A percentile compares a stretch with the other conserved stretches of the same genome.
phyloP scores from a whole-genome alignment of 73 alveolate species.

The Breviolum minutum region DNA sequence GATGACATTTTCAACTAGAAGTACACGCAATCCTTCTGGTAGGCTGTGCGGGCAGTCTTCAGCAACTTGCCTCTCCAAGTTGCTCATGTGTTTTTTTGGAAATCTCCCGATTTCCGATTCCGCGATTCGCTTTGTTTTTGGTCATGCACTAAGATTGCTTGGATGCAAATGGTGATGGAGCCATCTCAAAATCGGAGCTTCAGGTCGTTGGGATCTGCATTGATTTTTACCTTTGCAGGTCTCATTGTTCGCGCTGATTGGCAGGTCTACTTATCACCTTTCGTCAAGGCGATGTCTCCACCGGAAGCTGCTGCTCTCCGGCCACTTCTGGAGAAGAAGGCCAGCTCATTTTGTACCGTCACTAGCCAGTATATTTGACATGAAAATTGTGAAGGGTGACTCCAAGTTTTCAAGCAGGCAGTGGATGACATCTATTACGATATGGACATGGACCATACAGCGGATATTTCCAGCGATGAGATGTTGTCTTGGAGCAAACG shows the following conservation, averaged over 20 bases:
- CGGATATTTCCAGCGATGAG: constrained; percentile 72
- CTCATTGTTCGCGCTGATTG: background rate
- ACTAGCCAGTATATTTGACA: background rate
- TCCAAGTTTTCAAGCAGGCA: background rate
- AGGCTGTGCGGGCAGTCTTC: constrained; percentile 53
- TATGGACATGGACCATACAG: constrained; percentile 80
- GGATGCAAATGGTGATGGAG: constrained; percentile 84
- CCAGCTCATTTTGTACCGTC: background rate
- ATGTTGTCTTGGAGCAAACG: constrained; percentile 85
- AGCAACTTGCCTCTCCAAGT: background rate
- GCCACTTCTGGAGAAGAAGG: constrained; percentile 88
- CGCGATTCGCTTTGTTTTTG: background rate
- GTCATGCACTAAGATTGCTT: constrained; percentile 37
- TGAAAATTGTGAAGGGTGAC: too few relatives aligned
- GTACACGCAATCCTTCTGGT: background rate
- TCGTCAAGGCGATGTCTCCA: constrained; percentile 88
- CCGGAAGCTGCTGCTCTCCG: constrained; percentile 83
- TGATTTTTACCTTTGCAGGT: background rate
- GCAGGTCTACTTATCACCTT: constrained; percentile 67
- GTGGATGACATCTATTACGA: constrained; percentile 85
- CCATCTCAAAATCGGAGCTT: constrained; percentile 86
- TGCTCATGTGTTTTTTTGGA: background rate
- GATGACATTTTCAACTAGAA: too few relatives aligned
- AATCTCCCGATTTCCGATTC: too few relatives aligned
- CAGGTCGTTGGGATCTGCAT: constrained; percentile 12